A percentile compares a stretch with the other conserved stretches of the same genome.
Conservation (phyloP, 345 rosid genomes). For the Populus alba region DNA sequence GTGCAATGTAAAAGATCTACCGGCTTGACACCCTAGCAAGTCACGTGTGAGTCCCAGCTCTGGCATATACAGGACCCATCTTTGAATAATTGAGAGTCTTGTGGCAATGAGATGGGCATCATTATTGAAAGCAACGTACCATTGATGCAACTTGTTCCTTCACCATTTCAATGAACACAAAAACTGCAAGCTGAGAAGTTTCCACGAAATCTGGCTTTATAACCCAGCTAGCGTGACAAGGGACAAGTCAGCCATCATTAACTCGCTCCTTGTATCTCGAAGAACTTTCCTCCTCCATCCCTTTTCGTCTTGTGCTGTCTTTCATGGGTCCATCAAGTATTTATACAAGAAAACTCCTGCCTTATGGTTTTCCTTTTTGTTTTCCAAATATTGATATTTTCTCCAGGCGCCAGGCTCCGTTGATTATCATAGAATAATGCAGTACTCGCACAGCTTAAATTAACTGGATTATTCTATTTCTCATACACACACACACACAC, state of each 20-base stretch:
- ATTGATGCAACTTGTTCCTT: neutral
- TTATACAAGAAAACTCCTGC: neutral
- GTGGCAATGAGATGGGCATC: neutral
- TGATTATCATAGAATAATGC: neutral
- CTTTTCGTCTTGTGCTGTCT: neutral
- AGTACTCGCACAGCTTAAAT: neutral
- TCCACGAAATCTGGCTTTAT: neutral
- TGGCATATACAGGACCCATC: neutral
- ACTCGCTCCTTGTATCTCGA: neutral
- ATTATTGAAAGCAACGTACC: neutral
- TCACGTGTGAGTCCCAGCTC: no score
- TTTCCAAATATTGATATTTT: neutral
- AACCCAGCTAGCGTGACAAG: neutral
- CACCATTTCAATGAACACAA: neutral
- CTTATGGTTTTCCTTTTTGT: neutral
- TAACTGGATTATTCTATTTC: no score
- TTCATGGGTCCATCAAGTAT: neutral
- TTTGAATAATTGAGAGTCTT: neutral
- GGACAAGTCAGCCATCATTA: neutral
- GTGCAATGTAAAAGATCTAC: rapidly evolving
- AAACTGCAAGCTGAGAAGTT: neutral
- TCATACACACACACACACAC: no score
- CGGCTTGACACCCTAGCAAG: no score
- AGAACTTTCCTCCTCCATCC: neutral
- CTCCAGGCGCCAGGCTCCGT: neutral